These are phyloP conservation scores for Verticillium nonalfalfae DNA, from an alignment of 2,329 filamentous ascomycete species.

Conservation along the genomic window DNA sequence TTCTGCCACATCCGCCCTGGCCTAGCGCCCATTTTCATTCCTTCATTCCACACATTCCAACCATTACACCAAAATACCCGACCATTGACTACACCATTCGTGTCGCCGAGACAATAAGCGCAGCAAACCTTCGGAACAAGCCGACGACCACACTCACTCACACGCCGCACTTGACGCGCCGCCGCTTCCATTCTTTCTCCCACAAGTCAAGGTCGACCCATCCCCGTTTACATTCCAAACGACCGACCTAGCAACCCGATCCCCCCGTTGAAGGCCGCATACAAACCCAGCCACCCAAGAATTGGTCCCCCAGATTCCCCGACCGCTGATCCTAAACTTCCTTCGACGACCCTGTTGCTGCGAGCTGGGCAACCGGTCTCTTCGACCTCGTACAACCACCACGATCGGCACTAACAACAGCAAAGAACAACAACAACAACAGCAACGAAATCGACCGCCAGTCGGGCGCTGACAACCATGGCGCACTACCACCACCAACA, in stretches of 20 bases:
- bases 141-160: neutral
- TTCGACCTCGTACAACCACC: neutral
- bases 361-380: neutral
- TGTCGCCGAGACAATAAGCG: neutral
- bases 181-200: neutral
- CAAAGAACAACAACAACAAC: neutral
- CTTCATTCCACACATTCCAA: constrained; percentile 4
- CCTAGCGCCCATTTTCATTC: constrained; percentile 11
- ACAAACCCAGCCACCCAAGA: neutral
- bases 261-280: neutral
- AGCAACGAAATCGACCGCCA: neutral
- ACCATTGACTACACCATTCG: neutral
- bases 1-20: constrained; percentile 5
- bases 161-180: neutral
- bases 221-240: neutral
- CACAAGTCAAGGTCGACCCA: neutral
- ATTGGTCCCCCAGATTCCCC: neutral
- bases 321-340: neutral
- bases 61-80: neutral
- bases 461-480: constrained; percentile 4
- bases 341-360: neutral
- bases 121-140: neutral
- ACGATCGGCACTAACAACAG: neutral
- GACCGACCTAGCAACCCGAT: neutral
- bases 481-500: constrained; percentile 8